Evolutionary conservation across 108 stramenopile species (phyloP), one percentile per base, ranked within the genome.

Genomic region (Skeletonema menzelii): DNA sequence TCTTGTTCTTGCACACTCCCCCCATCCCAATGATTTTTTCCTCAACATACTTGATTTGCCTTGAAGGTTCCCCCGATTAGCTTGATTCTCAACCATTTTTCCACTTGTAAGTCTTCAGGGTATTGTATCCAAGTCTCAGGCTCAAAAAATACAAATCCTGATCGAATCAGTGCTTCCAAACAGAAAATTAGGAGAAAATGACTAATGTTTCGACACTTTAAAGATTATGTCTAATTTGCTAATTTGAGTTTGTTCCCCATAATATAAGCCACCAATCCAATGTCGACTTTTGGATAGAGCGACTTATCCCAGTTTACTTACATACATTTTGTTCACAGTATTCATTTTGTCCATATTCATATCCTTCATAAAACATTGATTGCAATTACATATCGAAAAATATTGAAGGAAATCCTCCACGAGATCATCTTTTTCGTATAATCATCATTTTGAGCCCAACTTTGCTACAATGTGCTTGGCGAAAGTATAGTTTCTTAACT

Each of bases 381-480:
- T 42, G 40, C 40, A 47, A 49, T 28, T 66, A 49, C 53, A 27
- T 49, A 20, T 53, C 20, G 24, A 8, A 22, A 15, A 3, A 2
- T n/a, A 15, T 42, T 4, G 40, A 32, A 32, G 6, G 15, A 42
- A n/a, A 42, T n/a, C 15, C 40, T 5, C 26, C 53, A 42, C 4
- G 10, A n/a, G 26, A 5, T 19, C 14, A 2, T 53, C 27, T n/a
- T 55, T 35, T 31, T 68, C 28, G 17, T 30, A 66, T 65, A 31
- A 13, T 26, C 14, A 53, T 58, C 64, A 80, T 55, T 73, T 72
- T 59, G 53, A 17, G 17, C 67, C 58, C 20, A 94, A 75, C 70
- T 94, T 94, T 34, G 88, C 85, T 12, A 94, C 86, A 74, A 94
- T 94, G 65, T 94, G 93, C 49, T 94, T 94, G 4, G 93, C 93